A percentile compares a stretch with the other conserved stretches of the same genome.
Conservation (phyloP, 352 stramenopile species). For the Phytophthora pinifolia region DNA sequence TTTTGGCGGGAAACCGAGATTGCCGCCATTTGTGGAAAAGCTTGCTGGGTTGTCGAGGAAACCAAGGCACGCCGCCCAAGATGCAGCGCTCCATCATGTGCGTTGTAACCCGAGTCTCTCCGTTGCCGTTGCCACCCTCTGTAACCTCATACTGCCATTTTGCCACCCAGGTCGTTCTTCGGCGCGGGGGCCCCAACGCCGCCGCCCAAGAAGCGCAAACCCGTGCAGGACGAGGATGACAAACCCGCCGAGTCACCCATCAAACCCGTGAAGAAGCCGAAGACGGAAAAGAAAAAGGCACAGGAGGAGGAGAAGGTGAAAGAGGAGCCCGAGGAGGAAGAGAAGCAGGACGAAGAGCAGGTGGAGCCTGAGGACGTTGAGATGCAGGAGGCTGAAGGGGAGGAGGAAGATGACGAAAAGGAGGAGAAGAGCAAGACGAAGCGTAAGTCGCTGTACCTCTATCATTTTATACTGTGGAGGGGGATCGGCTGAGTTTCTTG, state of each 20-base stretch:
- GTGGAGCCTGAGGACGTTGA: slow-evolving; percentile 30
- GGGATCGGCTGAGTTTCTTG: not conserved
- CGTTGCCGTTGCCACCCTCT: not conserved
- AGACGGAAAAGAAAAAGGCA: slow-evolving; percentile 13
- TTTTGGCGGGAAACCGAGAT: too few relatives aligned
- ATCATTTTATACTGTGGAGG: not conserved
- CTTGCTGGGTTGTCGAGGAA: too few relatives aligned
- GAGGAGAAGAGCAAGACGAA: slow-evolving; percentile 38
- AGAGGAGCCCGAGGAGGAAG: slow-evolving; percentile 3
- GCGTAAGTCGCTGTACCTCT: slow-evolving; percentile 26
- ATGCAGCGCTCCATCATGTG: slow-evolving; percentile 71
- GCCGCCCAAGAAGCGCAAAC: slow-evolving; percentile 32
- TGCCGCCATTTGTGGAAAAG: too few relatives aligned
- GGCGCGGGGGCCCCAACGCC: slow-evolving; percentile 25
- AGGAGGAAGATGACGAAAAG: slow-evolving; percentile 19
- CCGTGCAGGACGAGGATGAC: slow-evolving; percentile 12
- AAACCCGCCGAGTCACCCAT: not conserved
- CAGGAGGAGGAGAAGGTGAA: slow-evolving; percentile 7
- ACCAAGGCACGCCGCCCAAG: too few relatives aligned
- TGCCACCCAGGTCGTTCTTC: slow-evolving; percentile 57
- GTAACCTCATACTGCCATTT: too few relatives aligned
- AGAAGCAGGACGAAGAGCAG: slow-evolving; percentile 7
- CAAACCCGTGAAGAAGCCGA: slow-evolving; percentile 25
- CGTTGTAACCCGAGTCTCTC: slow-evolving; percentile 7
- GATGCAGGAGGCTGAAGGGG: slow-evolving; percentile 32